Evolutionary conservation across 139 green algal genomes (phyloP).

Genomic region (Closterium sp.): DNA sequence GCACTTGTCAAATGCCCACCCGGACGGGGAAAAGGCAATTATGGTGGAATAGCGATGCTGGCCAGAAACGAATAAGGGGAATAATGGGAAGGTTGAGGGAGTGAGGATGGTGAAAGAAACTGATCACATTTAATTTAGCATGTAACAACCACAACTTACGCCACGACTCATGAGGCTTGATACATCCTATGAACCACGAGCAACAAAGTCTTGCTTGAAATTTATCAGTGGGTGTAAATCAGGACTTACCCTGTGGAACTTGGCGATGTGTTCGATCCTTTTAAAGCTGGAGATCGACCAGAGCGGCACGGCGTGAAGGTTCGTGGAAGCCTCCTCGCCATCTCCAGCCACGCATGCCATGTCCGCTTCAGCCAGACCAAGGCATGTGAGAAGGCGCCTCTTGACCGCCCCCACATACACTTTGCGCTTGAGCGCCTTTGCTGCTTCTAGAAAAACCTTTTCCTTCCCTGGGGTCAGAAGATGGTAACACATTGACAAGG

Average conservation of each 20-base stretch:
- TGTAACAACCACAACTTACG: neutral
- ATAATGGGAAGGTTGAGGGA: neutral
- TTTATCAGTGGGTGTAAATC: neutral
- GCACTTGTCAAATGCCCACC: conserved; percentile 53
- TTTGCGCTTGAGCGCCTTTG: conserved; percentile 63
- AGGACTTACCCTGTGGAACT: neutral
- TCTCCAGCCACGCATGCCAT: conserved; percentile 46
- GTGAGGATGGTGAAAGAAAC: too few species aligned
- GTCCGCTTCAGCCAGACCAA: conserved; percentile 23
- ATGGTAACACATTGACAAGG: neutral
- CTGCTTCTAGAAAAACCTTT: conserved; percentile 82
- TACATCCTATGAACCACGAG: too few species aligned
- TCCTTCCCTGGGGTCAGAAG: conserved; percentile 59
- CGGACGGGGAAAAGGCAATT: conserved; percentile 80
- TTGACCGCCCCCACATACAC: conserved; percentile 75
- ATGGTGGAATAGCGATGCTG: conserved; percentile 41
- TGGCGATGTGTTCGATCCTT: conserved; percentile 64
- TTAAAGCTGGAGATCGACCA: conserved; percentile 69
- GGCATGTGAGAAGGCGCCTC: conserved; percentile 53
- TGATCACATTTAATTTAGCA: neutral
- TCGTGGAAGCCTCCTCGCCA: conserved; percentile 69
- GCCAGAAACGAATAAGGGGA: neutral
- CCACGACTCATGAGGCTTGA: too few species aligned
- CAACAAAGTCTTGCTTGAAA: neutral
- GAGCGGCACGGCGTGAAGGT: conserved; percentile 77